Percentiles rank a stretch among this genome's conserved stretches.
These are phyloP conservation scores for Chaetoscypha palmicola DNA, from an alignment of 2,329 filamentous ascomycete species.

Conservation along the genomic window DNA sequence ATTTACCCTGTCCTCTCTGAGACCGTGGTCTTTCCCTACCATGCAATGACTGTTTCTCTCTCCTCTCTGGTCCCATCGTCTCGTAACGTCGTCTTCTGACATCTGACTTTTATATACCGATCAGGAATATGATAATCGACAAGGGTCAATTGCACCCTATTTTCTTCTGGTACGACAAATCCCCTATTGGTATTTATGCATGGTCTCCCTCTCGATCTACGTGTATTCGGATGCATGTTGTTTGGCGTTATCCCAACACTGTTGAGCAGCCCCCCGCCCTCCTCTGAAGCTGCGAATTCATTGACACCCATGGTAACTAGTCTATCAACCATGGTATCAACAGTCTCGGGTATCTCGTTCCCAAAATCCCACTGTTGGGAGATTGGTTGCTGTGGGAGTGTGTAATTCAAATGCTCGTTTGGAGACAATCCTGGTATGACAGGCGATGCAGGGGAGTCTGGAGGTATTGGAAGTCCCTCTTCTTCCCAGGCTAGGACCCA, in stretches of 20 bases:
- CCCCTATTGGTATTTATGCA: neutral
- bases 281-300: neutral
- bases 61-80: conserved; percentile 22
- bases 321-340: conserved; percentile 5
- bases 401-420: neutral
- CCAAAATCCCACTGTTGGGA: neutral
- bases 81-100: conserved; percentile 15
- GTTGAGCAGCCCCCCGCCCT: neutral
- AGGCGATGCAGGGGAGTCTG: neutral
- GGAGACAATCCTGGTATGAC: conserved; percentile 1
- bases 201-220: conserved; percentile 5
- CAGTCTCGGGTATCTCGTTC: neutral
- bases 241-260: neutral
- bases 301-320: conserved; percentile 4
- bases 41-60: conserved; percentile 25
- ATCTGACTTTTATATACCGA: conserved; percentile 24
- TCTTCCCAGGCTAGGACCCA: conserved; percentile 27
- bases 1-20: too few species aligned
- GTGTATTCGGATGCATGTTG: neutral
- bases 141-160: conserved; percentile 22
- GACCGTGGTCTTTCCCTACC: conserved; percentile 19
- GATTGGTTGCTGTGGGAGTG: neutral
- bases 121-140: conserved; percentile 25
- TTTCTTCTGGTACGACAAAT: conserved; percentile 23
- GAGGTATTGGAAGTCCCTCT: conserved; percentile 15